phyloP scores from a whole-genome alignment of 1,139 yeast genomes.

The Pichia sp. region DNA sequence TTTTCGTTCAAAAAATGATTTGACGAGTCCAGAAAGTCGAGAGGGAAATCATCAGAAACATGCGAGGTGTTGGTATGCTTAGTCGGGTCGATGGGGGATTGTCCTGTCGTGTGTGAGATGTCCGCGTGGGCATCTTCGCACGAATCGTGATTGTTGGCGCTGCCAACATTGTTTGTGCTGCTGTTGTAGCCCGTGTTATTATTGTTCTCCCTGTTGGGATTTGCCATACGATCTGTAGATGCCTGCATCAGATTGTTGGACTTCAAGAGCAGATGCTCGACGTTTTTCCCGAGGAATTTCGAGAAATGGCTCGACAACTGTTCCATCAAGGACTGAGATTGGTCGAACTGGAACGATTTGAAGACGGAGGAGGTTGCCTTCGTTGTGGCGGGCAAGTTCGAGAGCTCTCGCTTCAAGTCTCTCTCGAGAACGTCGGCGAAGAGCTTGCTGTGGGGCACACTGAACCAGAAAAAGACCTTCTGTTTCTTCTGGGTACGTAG shows the following conservation, averaged over 20 bases:
- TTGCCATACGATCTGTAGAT: background rate
- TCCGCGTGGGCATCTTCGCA: background rate
- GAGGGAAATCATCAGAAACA: slow-evolving; percentile 13
- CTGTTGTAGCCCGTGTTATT: background rate
- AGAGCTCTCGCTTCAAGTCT: slow-evolving; percentile 75
- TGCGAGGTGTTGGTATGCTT: background rate
- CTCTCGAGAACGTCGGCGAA: slow-evolving; percentile 94
- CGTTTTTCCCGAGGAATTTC: slow-evolving; percentile 22
- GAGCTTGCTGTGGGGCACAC: slow-evolving; percentile 88
- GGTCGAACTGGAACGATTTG: slow-evolving; percentile 52
- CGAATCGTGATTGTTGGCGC: too few relatives aligned
- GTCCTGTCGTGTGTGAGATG: background rate
- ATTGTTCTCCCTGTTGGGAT: background rate
- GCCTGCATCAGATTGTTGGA: background rate
- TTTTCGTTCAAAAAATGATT: slow-evolving; percentile 7
- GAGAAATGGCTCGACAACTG: slow-evolving; percentile 47
- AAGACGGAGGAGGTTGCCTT: slow-evolving; percentile 60
- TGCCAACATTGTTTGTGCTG: background rate
- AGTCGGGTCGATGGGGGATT: background rate
- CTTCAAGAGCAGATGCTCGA: slow-evolving; percentile 13
- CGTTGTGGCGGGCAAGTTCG: slow-evolving; percentile 58
- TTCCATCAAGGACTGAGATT: slow-evolving; percentile 40
- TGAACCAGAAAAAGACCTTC: slow-evolving; percentile 95
- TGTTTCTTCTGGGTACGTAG: slow-evolving; percentile 94
- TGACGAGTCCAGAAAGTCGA: slow-evolving; percentile 13